These are phyloP conservation scores for Globisporangium emineosum DNA, from an alignment of 352 stramenopile species.

Conservation along the genomic window DNA sequence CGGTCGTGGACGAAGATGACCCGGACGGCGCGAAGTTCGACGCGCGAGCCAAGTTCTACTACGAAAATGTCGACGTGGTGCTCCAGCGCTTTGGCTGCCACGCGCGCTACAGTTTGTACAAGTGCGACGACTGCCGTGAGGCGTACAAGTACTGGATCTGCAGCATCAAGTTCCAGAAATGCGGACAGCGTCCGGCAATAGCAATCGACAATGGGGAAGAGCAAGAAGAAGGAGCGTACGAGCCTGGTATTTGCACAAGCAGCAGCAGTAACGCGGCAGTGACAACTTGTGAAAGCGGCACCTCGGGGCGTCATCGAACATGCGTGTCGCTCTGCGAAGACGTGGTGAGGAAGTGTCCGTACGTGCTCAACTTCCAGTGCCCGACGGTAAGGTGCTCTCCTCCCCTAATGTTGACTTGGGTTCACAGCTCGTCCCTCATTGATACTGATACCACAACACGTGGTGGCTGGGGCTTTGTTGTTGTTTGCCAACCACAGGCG, in stretches of 20 bases:
- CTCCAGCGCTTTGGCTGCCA: conserved; percentile 81
- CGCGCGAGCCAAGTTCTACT: conserved; percentile 65
- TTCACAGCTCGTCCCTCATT: not conserved
- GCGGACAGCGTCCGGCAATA: conserved; percentile 24
- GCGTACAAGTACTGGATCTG: conserved; percentile 90
- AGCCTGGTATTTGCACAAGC: not conserved
- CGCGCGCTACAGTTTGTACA: conserved; percentile 78
- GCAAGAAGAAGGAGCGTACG: not conserved
- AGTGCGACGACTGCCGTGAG: conserved; percentile 77
- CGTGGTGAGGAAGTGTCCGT: conserved; percentile 80
- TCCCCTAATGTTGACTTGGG: no score
- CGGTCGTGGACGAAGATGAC: conserved; percentile 62
- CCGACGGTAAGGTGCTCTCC: conserved; percentile 59
- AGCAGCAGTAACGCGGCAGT: conserved; percentile 14
- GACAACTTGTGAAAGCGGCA: conserved; percentile 38
- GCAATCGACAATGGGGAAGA: not conserved
- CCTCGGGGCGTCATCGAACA: conserved; percentile 46
- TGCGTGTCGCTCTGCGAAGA: conserved; percentile 85
- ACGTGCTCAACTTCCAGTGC: conserved; percentile 84
- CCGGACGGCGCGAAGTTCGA: conserved; percentile 46
- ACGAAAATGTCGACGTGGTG: conserved; percentile 78
- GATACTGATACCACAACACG: not conserved
- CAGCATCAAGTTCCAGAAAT: conserved; percentile 82
- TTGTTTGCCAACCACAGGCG: conserved; percentile 26
- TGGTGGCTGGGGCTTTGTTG: not conserved